phyloP scores from a whole-genome alignment of 2,329 filamentous ascomycete species.

The Neurospora sp. region DNA sequence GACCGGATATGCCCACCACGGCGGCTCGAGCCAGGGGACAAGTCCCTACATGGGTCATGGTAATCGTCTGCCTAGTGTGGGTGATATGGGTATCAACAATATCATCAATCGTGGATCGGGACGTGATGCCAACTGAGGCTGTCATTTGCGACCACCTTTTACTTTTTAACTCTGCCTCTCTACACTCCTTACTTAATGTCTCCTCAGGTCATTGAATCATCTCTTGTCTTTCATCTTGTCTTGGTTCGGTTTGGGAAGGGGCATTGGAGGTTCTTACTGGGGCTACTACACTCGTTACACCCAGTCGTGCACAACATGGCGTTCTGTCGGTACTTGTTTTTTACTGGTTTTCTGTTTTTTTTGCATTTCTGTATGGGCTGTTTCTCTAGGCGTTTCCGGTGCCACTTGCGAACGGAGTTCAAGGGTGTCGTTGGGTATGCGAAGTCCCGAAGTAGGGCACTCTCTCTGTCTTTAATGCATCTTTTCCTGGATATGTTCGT shows the following conservation, averaged over 20 bases:
- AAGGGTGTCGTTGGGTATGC: neutral
- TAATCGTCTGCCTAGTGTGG: constrained; percentile 40
- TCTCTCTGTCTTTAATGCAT: neutral
- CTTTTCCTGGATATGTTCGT: neutral
- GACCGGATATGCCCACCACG: constrained; percentile 19
- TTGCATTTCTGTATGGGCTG: neutral
- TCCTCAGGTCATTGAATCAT: neutral
- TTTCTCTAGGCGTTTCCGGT: neutral
- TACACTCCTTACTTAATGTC: constrained; percentile 3
- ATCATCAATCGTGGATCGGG: constrained; percentile 43
- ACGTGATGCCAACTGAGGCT: constrained; percentile 7
- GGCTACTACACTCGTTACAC: neutral
- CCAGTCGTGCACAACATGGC: neutral
- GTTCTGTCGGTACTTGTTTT: neutral
- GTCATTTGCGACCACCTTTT: neutral
- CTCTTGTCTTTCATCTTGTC: neutral
- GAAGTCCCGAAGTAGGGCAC: neutral
- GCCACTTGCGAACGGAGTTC: neutral
- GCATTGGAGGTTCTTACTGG: neutral
- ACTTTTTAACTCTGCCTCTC: constrained; percentile 9
- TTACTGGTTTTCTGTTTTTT: neutral
- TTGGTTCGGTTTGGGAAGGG: neutral
- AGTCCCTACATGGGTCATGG: constrained; percentile 38
- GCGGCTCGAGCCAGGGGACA: constrained; percentile 24
- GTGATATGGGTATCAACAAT: constrained; percentile 50